Base-by-base conservation (phyloP, 2,329 filamentous ascomycete genomes). In the Fusarium illudens region DNA sequence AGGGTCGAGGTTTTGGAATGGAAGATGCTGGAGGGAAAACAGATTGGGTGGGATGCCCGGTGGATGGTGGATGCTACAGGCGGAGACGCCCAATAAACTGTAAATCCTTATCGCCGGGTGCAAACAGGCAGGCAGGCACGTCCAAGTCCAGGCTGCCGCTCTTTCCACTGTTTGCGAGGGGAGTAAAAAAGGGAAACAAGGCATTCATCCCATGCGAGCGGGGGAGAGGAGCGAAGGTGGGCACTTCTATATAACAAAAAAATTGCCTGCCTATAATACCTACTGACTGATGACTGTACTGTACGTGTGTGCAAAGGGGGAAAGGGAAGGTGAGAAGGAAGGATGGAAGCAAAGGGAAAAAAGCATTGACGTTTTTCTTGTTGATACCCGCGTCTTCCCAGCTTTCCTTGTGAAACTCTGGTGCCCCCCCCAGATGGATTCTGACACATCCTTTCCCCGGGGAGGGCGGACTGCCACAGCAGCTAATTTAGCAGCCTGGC, bases 101-200 rank as follows among this genome's bases (percentile, higher is more conserved):
- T 44, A 54, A 56, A 67, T 63, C 58, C 65, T 68, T 68, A 68
- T 69, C 65, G 54, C 55, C 63, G 54, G 60, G 51, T 59, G 56
- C 36, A n/a, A n/a, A n/a, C n/a, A n/a, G 10, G 13, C 25, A 13
- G 25, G 29, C 49, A 46, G 19, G 58, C 52, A 37, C 22, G 42
- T 29, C 19, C 6, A 30, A 29, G 52, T 33, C 44, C 39, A 34
- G 62, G 42, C 51, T 62, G 61, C 54, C 54, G 58, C 42, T 59
- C 57, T 62, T 66, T 68, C 65, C 50, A 56, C 56, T 52, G 42
- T 32, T 42, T 56, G 39, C 39, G 62, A 65, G 48, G 60, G 22
- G 50, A 44, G 39, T 60, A 50, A 66, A 33, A 51, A 60, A 33
- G 39, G 30, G 50, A 36, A 54, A 29, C 53, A 66, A 59, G 44